Conservation (phyloP, 2,329 filamentous ascomycete genomes). For the Arachnomyces sp. region DNA sequence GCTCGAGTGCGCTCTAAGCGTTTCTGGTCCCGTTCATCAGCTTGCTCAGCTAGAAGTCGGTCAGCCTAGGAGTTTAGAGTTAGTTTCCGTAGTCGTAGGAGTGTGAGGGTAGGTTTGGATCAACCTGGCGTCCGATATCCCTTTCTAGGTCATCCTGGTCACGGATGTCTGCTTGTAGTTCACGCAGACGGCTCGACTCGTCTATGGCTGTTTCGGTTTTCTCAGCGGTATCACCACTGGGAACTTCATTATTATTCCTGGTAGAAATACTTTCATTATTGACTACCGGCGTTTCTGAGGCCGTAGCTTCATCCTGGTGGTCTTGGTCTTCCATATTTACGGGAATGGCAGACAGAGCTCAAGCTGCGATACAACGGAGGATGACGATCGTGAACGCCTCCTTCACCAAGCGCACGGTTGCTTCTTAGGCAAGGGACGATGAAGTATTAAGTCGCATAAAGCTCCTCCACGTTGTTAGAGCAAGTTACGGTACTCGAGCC, state of each 20-base stretch:
- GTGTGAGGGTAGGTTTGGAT: neutral
- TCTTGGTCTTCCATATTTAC: too few species aligned
- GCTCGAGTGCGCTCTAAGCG: conserved; percentile 49
- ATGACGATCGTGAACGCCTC: too few species aligned
- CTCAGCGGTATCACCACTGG: too few species aligned
- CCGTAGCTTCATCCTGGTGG: too few species aligned
- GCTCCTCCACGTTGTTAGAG: too few species aligned
- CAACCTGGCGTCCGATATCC: conserved; percentile 60
- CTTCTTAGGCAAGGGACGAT: too few species aligned
- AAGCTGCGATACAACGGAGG: too few species aligned
- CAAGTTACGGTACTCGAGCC: too few species aligned
- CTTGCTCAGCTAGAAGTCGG: conserved; percentile 51
- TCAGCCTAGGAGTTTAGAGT: conserved; percentile 39
- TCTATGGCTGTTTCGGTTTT: conserved; percentile 23
- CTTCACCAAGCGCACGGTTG: too few species aligned
- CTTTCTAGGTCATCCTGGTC: conserved; percentile 86
- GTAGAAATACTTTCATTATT: neutral
- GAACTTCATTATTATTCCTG: neutral
- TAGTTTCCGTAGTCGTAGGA: conserved; percentile 1
- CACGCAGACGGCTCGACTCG: conserved; percentile 53
- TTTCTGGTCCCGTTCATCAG: conserved; percentile 55
- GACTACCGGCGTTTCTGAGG: too few species aligned
- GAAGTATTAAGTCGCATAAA: too few species aligned
- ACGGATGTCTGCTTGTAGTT: conserved; percentile 60
- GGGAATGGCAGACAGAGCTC: too few species aligned